These are phyloP conservation scores for Raddia guianensis DNA, from an alignment of 176 grass and related monocot genomes.

Conservation along the genomic window DNA sequence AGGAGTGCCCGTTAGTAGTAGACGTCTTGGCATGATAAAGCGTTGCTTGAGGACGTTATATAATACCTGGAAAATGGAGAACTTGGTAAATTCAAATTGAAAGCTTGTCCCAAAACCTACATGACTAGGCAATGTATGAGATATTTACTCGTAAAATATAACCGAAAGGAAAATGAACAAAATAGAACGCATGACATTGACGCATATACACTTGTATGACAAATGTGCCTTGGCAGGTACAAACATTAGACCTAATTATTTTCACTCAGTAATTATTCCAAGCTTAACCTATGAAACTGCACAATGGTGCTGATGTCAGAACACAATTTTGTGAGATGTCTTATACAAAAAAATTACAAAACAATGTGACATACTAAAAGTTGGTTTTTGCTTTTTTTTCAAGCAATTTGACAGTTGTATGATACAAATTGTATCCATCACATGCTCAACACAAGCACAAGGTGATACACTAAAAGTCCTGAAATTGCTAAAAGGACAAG, in stretches of 20 bases:
- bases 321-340: neutral
- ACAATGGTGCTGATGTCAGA: neutral
- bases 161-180: neutral
- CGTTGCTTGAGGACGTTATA: conserved; percentile 84
- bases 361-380: neutral
- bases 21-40: conserved; percentile 84
- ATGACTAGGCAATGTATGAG: neutral
- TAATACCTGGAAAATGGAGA: conserved; percentile 62
- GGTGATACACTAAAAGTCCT: neutral
- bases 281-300: neutral
- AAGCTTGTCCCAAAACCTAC: neutral
- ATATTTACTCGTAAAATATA: neutral
- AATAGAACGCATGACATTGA: neutral
- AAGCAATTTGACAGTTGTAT: neutral
- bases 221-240: conserved; percentile 21
- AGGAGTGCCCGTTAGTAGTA: conserved; percentile 91
- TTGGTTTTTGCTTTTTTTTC: neutral
- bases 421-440: neutral
- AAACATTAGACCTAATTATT: conserved; percentile 8
- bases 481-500: neutral
- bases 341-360: neutral
- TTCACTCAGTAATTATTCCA: neutral
- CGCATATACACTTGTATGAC: neutral
- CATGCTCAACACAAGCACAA: neutral
- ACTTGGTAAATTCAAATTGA: conserved; percentile 22